Conservation (phyloP, 345 rosid genomes). For the Eucalyptus virginea region DNA sequence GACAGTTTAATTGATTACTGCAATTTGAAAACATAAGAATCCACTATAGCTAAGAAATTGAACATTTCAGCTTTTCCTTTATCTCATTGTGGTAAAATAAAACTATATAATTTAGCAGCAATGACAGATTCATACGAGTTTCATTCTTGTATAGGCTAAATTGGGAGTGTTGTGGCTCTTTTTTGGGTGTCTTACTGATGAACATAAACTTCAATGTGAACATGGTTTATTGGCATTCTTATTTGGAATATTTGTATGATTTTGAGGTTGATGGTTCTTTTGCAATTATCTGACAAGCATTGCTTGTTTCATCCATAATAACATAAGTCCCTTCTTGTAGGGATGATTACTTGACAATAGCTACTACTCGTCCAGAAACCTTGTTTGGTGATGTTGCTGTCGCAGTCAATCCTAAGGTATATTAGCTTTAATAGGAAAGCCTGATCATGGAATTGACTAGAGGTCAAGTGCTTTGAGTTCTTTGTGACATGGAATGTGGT, state of each 20-base stretch:
- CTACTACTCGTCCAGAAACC: constrained; percentile 98
- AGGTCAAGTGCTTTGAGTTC: not conserved
- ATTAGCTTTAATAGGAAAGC: not conserved
- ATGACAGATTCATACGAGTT: not conserved
- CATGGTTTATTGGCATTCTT: not conserved
- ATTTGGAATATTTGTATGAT: not conserved
- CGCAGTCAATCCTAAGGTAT: constrained; percentile 89
- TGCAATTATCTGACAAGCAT: not conserved
- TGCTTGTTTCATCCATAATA: not conserved
- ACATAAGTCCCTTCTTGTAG: constrained; percentile 13
- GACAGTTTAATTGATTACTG: not conserved
- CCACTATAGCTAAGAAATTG: not conserved
- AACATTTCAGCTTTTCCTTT: not conserved
- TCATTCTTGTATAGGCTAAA: not conserved
- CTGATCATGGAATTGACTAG: not conserved
- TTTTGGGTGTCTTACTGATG: not conserved
- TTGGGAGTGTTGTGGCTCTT: not conserved
- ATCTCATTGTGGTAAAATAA: not conserved
- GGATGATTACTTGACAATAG: constrained; percentile 76
- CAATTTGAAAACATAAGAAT: not conserved
- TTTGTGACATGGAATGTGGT: not conserved
- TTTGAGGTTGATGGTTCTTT: not conserved
- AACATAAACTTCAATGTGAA: not conserved
- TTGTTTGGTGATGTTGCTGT: constrained; percentile 93
- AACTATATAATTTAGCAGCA: not conserved